phyloP scores from a whole-genome alignment of 192 early-diverging fungal genomes.

The Coemansia erecta region DNA sequence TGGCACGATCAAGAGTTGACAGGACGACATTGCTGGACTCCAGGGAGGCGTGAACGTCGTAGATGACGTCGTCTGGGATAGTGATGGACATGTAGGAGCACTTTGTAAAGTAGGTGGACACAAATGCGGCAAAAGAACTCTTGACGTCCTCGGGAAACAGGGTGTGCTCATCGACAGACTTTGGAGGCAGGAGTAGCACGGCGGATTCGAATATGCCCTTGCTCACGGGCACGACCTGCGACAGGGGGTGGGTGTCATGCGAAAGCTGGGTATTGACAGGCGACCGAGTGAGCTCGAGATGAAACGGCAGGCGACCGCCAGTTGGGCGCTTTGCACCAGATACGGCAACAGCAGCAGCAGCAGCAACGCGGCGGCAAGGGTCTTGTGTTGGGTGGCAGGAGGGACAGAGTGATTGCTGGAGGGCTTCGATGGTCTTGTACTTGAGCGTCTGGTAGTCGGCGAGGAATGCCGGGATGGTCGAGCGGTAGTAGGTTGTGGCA shows the following conservation, averaged over 20 bases:
- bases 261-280: constrained; percentile 3
- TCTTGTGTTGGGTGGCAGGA: no score
- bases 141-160: constrained; percentile 33
- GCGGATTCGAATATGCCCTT: constrained; percentile 46
- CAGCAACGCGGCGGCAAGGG: background rate
- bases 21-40: constrained; percentile 27
- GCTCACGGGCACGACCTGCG: constrained; percentile 23
- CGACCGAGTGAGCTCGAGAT: background rate
- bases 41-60: constrained; percentile 21
- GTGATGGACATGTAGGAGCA: constrained; percentile 33
- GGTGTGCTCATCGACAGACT: constrained; percentile 20
- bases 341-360: background rate
- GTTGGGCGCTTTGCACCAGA: background rate
- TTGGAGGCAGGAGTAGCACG: constrained; percentile 22
- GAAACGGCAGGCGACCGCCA: background rate
- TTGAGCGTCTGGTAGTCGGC: constrained; percentile 38
- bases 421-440: constrained; percentile 31
- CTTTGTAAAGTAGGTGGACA: constrained; percentile 26
- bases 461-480: constrained; percentile 32
- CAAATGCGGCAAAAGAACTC: constrained; percentile 23
- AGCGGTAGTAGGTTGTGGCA: constrained; percentile 24
- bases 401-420: no score
- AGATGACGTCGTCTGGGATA: constrained; percentile 24
- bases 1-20: constrained; percentile 40
- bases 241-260: constrained; percentile 18